Evolutionary conservation across 768 basidiomycete genomes (phyloP), one percentile per base, ranked within the genome.

Genomic region (Boletus sp.): DNA sequence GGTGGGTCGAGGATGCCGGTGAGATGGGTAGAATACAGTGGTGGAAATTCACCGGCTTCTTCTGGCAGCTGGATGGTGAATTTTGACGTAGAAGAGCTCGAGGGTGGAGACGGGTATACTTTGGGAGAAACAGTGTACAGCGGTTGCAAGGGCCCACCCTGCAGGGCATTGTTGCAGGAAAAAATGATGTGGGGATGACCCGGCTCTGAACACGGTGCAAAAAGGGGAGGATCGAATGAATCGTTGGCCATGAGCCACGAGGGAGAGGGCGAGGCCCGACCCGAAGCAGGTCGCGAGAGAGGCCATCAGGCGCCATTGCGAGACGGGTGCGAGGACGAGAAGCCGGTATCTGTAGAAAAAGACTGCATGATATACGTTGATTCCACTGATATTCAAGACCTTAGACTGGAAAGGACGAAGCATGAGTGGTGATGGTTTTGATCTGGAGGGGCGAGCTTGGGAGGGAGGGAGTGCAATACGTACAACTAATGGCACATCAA

Each of bases 1-100:
- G 66, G 56, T 3, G 77, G 71, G 63, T 75, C 73, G 50, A 75
- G 68, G 24, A 74, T 54, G 15, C 75, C 73, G 4, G 52, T 58
- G 6, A 73, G 56, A 50, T 68, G 71, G 3, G 68, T 66, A 29
- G 58, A 66, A 36, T 72, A 73, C 47, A 59, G 3, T 12, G 58
- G 33, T 8, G 46, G 49, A 47, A 48, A 57, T n/a, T 60, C 63
- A 54, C 42, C 59, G 32, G 44, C 48, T 50, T 70, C 66, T 59
- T 68, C 70, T 60, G 71, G 68, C 15, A 68, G 53, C 17, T 64
- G 52, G n/a, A 71, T 39, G 44, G 64, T 61, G 12, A 58, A 35
- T 57, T 66, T 68, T 55, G 64, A 69, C 7, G 64, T 10, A 15
- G 69, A 71, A 18, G 69, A 60, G 50, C 59, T 39, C 11, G 68